Base-by-base conservation (phyloP, 768 basidiomycete species). In the Hortiboletus campestris region DNA sequence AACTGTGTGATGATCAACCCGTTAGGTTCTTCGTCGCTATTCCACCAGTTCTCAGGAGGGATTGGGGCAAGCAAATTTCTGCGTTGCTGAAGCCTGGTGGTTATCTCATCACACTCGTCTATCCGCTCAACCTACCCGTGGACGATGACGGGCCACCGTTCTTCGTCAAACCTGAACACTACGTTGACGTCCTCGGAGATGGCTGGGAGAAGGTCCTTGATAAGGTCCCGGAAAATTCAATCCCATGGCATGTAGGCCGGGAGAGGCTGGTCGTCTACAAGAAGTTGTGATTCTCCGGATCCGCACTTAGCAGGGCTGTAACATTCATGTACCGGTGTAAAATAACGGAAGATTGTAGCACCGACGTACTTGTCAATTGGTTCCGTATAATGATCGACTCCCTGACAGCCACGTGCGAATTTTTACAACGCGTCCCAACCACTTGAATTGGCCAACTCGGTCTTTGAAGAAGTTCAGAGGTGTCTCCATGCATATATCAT, bases 11-110 rank as follows among this genome's bases (percentile, higher is more conserved):
- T 19, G 31, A 45, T 40, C 19, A n/a, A 17, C 17, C 45, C 28
- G 17, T 38, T 35, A 67, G 63, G 19, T 55, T 89, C 73, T 89
- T 91, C 67, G 84, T 85, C 41, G 88, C 89, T 2, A 82, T 91
- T 20, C 82, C 81, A 0, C 87, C 84, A 0, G 55, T 69, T 3
- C 72, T 67, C 36, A 78, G 88, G 12, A 42, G 59, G 3, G 76
- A 76, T 17, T 89, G 86, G 87, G 88, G 80, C 1, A 59, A 63
- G 14, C 76, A 84, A 60, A 84, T 89, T 70, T 69, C 73, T 2
- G 69, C 74, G 16, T 66, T 90, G 16, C 67, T 85, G 49, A 84
- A 82, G 52, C 77, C 81, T 1, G 87, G 85, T 0, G 87, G 85
- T 16, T 78, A 80, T 55, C 78, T 89, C 22, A 78, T 89, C 57